Evolutionary conservation across 768 basidiomycete genomes (phyloP), one percentile per base, ranked within the genome.

Genomic region (Amanita subjunquillea): DNA sequence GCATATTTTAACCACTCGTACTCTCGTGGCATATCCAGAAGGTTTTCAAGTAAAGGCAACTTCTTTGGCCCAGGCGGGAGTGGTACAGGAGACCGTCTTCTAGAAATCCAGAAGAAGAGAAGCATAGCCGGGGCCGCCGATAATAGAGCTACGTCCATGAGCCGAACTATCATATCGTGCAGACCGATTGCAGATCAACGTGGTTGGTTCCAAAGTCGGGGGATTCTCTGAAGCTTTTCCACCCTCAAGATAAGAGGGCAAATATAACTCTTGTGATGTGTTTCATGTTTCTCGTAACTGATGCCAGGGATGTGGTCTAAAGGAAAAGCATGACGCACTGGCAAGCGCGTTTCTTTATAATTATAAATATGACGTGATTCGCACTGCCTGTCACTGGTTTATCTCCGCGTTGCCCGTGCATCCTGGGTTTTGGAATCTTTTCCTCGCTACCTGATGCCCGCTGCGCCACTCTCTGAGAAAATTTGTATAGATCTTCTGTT

Each of bases 1-100:
- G 62, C 34, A 52, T 70, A 76, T 23, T 68, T 63, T 51, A 72
- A 57, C 74, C 75, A 78, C n/a, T 69, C 65, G 25, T 65, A 68
- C 37, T 58, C 50, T 6, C 68, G 62, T 10, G 76, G 76, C 57
- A 76, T 65, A 42, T 72, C 68, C 3, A 72, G 61, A n/a, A 74
- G 56, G 54, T 77, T 78, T 1, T 74, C 75, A 34, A 78, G 27
- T 6, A 77, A 40, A 6, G 75, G 76, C 12, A 72, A 57, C 25
- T 67, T 67, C 45, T 62, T 68, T 10, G 76, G 75, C 8, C 75
- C 71, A 9, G 69, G 67, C 12, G 74, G 75, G 3, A 69, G 60
- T n/a, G 62, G 63, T 10, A 69, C 51, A 29, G 55, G 49, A 25
- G 55, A 60, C 27, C 48, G 51, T 22, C 54, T 59, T 9, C 22